Base-by-base conservation (phyloP, 2,329 filamentous ascomycete species). In the Neurospora sp. region DNA sequence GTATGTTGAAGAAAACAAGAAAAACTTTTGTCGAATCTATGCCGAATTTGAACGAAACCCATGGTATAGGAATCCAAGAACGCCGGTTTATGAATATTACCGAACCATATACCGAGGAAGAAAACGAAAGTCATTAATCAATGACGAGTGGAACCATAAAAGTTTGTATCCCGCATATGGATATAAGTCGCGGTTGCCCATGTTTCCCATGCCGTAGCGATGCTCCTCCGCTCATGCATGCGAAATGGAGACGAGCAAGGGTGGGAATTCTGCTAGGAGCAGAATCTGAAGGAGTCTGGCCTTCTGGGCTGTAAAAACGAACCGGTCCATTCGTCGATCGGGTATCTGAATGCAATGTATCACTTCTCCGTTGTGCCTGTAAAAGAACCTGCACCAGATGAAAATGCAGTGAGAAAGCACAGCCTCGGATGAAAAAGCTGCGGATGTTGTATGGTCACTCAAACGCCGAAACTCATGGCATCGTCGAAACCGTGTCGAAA, bases 281-380 rank as follows among this genome's bases (percentile, higher is more conserved):
- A 36, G 28, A 62, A 62, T 62, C 28, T 62, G 52, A 33, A 62
- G 52, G 52, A 62, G 52, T 62, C 11, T 17, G 39, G 41, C 23
- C 43, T 52, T 23, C 37, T 23, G 41, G 17, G 65, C n/a, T 37
- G 28, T 69, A 43, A 23, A 19, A 38, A 67, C 23, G 57, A 66
- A 70, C 67, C 70, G 66, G 46, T 67, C 71, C 69, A 69, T 69
- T 68, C 68, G 72, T 72, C 70, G 67, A 68, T 72, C 70, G 71
- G 75, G 75, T 77, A 77, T 77, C 75, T 74, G 74, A 75, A 76
- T 76, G 75, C 73, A 73, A 74, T 72, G 70, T 74, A 75, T 74
- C 70, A 71, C 73, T 72, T 72, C 65, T 74, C 74, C 71, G 70
- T 71, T 73, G 71, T 72, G 67, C 73, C 71, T 65, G 70, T 28